These are phyloP conservation scores for Pistacia atlantica DNA, from an alignment of 345 rosid species.

Conservation along the genomic window DNA sequence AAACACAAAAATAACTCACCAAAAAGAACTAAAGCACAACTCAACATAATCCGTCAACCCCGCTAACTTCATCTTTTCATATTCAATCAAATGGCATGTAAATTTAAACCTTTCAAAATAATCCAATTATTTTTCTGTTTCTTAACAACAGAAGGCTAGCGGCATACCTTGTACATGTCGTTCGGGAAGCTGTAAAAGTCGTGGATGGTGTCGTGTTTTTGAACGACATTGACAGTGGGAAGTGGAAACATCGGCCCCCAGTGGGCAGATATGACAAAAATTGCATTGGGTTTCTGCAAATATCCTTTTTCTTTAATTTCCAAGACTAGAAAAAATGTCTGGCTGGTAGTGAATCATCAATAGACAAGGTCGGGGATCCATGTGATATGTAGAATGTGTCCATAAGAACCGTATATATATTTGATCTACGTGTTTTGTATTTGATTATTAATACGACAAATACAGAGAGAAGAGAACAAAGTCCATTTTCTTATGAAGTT, in stretches of 20 bases:
- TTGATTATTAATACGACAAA: too few species aligned
- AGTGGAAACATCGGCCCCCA: conserved; percentile 75
- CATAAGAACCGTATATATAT: conserved; percentile 10
- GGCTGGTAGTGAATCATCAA: conserved; percentile 66
- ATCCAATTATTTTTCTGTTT: too few species aligned
- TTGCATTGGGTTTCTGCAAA: conserved; percentile 57
- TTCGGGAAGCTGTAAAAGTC: conserved; percentile 83
- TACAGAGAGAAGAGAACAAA: too few species aligned
- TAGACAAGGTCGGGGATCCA: conserved; percentile 69
- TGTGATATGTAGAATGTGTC: conserved; percentile 75
- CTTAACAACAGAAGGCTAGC: too few species aligned
- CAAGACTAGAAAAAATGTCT: conserved; percentile 75
- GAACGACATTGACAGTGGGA: conserved; percentile 67
- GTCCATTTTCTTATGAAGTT: too few species aligned
- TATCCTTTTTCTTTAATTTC: conserved; percentile 36
- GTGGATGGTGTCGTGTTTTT: conserved; percentile 61
- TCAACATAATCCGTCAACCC: neutral
- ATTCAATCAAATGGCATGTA: too few species aligned
- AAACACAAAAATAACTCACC: too few species aligned
- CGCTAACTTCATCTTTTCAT: too few species aligned
- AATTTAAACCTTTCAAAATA: too few species aligned
- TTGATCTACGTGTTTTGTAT: too few species aligned
- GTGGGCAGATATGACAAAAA: conserved; percentile 79
- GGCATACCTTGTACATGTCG: conserved; percentile 63
- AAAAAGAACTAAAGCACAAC: too few species aligned